Base-by-base conservation (phyloP, 192 early-diverging fungal species). In the Coemansia furcata region DNA sequence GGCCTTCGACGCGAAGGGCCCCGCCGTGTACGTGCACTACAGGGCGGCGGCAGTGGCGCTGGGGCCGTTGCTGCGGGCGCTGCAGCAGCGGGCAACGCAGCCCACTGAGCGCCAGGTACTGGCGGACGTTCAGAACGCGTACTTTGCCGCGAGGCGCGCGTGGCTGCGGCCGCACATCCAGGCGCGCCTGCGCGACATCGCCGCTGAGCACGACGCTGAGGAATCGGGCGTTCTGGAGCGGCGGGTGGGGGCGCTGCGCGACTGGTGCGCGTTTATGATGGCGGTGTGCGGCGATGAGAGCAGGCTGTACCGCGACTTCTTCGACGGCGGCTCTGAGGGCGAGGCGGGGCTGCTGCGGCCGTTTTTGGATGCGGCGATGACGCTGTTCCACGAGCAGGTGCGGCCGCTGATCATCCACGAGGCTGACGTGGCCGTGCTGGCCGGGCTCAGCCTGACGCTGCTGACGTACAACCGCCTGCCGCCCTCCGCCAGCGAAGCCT, bases 381-480 rank as follows among this genome's bases (percentile, higher is more conserved):
- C 86, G 42, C 81, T 89, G 62, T 83, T 98, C 15, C 92, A 95
- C 66, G 91, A 96, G 60, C 87, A 90, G 33, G 82, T 97, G 23
- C 88, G 97, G 4, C 95, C 95, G 30, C 78, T 91, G 10, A 93
- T 98, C 49, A 91, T 98, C 63, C 90, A 92, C 65, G 94, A 97
- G 68, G 80, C 85, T 17, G 82, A 87, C 35, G 94, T 97, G 17
- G 89, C 90, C 35, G 85, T 86, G 19, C 84, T 98, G 9, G 92
- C 95, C 0, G 93, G 90, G 30, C 75, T 98, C 5, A 95, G 93
- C 61, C 83, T 69, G 47, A 76, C 67, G 37, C 69, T 80, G 40
- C 60, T 72, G 44, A 78, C 68, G 30, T 79, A 69, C 58, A 66
- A 66, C 58, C 57, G 62, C 39, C 14, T 38, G 68, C 63, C 43